These are phyloP conservation scores for Citropsis articulata DNA, from an alignment of 345 rosid genomes.

Conservation along the genomic window DNA sequence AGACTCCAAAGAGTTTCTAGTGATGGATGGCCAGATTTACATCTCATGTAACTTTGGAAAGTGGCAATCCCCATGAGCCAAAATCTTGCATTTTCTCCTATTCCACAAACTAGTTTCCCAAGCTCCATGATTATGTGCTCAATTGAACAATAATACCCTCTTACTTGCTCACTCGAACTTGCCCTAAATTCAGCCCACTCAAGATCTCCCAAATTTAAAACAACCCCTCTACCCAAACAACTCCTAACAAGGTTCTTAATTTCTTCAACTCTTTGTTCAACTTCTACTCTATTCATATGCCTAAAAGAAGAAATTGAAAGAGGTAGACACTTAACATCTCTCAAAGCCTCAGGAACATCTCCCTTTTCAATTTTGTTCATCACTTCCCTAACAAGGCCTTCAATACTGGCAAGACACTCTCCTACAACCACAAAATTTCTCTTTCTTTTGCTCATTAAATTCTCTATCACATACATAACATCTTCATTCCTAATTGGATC, in stretches of 20 bases:
- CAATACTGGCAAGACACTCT: slow-evolving; percentile 56
- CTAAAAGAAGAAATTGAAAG: slow-evolving; percentile 51
- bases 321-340: slow-evolving; percentile 52
- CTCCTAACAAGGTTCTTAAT: slow-evolving; percentile 42
- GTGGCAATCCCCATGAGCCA: slow-evolving; percentile 89
- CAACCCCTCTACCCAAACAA: slow-evolving; percentile 44
- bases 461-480: slow-evolving; percentile 58
- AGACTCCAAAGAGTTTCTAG: slow-evolving; percentile 65
- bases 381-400: slow-evolving; percentile 53
- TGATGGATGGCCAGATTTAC: slow-evolving; percentile 68
- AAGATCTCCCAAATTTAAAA: slow-evolving; percentile 78
- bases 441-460: slow-evolving; percentile 42
- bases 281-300: slow-evolving; percentile 46
- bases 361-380: slow-evolving; percentile 58
- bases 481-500: slow-evolving; percentile 54
- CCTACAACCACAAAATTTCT: slow-evolving; percentile 66
- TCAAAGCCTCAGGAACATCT: slow-evolving; percentile 55
- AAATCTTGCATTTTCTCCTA: slow-evolving; percentile 53
- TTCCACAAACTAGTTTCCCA: slow-evolving; percentile 53
- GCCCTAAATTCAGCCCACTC: slow-evolving; percentile 60
- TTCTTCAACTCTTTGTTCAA: slow-evolving; percentile 59
- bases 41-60: slow-evolving; percentile 72
- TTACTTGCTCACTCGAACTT: slow-evolving; percentile 31
- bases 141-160: slow-evolving; percentile 40
- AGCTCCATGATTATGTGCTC: slow-evolving; percentile 76